Evolutionary conservation across 2,329 filamentous ascomycete species (phyloP), one percentile per base, ranked within the genome.

Genomic region (Penicillium fuscoglaucum): DNA sequence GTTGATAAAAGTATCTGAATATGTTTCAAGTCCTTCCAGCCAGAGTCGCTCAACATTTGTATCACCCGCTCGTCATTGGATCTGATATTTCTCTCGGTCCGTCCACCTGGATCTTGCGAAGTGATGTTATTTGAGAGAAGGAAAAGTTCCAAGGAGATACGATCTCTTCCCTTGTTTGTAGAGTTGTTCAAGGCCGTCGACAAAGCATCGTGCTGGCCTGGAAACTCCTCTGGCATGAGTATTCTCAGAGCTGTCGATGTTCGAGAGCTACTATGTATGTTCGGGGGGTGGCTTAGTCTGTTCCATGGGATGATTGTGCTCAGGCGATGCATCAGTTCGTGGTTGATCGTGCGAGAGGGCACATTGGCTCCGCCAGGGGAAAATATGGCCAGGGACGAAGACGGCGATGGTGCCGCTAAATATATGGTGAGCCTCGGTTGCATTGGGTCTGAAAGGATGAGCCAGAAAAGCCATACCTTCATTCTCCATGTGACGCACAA

Each of bases 111-210:
- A 41, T 21, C 39, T 13, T 41, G 33, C 6, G 33, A 17, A 35
- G 33, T 21, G 39, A 66, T 19, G 28, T 62, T 65, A 19, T 65
- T 64, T 6, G 63, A 66, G 17, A 54, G 31, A 6, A 66, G 33
- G 13, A 59, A 60, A 17, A 62, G 26, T 17, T 31, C 8, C 13
- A 54, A 37, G 24, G 17, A 6, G 3, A 53, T 46, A 6, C n/a
- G 12, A n/a, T 40, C 41, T 31, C 15, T 37, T 13, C 41, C 41
- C 33, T 15, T 21, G 13, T 19, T 35, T 37, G 31, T 35, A 46
- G 29, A n/a, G 15, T 13, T 47, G 13, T n/a, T 54, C 29, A 43
- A 59, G 45, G 17, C 61, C 28, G 8, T 51, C 52, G 17, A 52
- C 39, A 41, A 41, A 21, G n/a, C 39, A 41, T 41, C 19, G n/a